Percentiles rank a stretch among this genome's conserved stretches.
Conservation (phyloP, 2,329 filamentous ascomycete genomes). For the Fusarium protoensiforme region DNA sequence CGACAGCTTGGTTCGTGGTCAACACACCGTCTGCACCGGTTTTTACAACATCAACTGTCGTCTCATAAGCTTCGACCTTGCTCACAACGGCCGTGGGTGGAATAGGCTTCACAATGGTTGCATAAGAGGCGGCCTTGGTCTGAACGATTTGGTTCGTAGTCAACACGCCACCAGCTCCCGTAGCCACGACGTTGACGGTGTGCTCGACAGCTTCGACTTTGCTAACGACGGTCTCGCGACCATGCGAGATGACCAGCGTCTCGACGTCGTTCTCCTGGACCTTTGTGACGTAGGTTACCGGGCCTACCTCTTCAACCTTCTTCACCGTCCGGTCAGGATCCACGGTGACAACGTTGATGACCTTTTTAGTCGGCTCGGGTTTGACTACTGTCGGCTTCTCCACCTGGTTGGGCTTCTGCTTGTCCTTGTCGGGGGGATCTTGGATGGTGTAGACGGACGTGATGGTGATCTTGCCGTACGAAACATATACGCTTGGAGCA, state of each 20-base stretch:
- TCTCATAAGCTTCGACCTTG: not conserved
- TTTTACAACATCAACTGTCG: not conserved
- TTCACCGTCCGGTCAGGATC: slow-evolving; percentile 36
- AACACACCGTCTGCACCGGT: not conserved
- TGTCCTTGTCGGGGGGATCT: not conserved
- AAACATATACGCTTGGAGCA: slow-evolving; percentile 37
- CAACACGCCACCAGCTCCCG: slow-evolving; percentile 15
- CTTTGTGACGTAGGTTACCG: slow-evolving; percentile 35
- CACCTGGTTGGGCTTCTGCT: not conserved
- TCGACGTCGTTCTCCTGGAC: slow-evolving; percentile 26
- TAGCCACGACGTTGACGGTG: slow-evolving; percentile 21
- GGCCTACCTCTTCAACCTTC: slow-evolving; percentile 34
- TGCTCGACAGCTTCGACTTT: slow-evolving; percentile 18
- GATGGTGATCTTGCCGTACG: slow-evolving; percentile 39
- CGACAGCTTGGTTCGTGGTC: not conserved
- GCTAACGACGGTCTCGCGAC: slow-evolving; percentile 22
- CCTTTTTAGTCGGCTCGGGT: slow-evolving; percentile 30
- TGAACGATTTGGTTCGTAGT: slow-evolving; percentile 32
- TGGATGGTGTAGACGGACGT: slow-evolving; percentile 35
- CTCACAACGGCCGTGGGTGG: slow-evolving; percentile 30
- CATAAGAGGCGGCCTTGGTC: slow-evolving; percentile 19
- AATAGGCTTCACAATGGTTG: slow-evolving; percentile 23
- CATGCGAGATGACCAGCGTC: slow-evolving; percentile 31
- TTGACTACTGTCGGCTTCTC: slow-evolving; percentile 14
- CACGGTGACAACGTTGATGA: slow-evolving; percentile 36